Evolutionary conservation across 2,329 filamentous ascomycete species (phyloP).

Genomic region (Diplocarpon mali): DNA sequence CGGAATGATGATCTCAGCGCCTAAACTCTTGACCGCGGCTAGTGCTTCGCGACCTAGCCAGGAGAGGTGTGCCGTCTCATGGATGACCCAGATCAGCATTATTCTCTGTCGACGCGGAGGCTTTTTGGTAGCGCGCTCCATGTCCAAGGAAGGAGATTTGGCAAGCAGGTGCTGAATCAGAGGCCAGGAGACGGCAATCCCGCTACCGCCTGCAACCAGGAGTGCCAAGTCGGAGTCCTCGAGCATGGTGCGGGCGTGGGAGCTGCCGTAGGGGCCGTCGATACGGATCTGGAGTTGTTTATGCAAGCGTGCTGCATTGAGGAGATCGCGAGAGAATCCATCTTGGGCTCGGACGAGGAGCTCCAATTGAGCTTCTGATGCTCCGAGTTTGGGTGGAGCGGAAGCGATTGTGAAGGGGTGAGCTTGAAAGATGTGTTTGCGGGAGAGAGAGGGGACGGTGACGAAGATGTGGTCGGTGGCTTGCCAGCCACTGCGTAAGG

Average conservation of each 20-base stretch:
- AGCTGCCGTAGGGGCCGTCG: slow-evolving; percentile 55
- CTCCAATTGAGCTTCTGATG: slow-evolving; percentile 39
- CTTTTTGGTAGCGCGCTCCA: slow-evolving; percentile 13
- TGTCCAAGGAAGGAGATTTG: slow-evolving; percentile 13
- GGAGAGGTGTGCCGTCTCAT: slow-evolving; percentile 37
- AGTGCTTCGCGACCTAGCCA: slow-evolving; percentile 43
- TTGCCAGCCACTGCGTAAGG: slow-evolving; percentile 41
- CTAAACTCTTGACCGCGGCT: slow-evolving; percentile 36
- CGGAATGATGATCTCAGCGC: slow-evolving; percentile 43
- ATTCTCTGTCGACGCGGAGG: slow-evolving; percentile 29
- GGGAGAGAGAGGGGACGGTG: slow-evolving; percentile 42
- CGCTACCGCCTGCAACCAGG: slow-evolving; percentile 51
- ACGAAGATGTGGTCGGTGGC: slow-evolving; percentile 55
- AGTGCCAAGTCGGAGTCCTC: slow-evolving; percentile 37
- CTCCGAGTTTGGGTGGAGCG: slow-evolving; percentile 33
- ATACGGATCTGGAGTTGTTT: slow-evolving; percentile 37
- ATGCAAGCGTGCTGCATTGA: slow-evolving; percentile 37
- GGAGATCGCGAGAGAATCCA: slow-evolving; percentile 47
- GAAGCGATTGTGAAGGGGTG: slow-evolving; percentile 60
- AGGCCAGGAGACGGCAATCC: slow-evolving; percentile 53
- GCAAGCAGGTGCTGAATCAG: slow-evolving; percentile 40
- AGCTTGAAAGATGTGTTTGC: slow-evolving; percentile 43
- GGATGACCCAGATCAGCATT: slow-evolving; percentile 48
- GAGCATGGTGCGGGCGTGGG: slow-evolving; percentile 42
- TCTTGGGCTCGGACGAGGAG: slow-evolving; percentile 48